Conservation (phyloP, 768 basidiomycete species). For the Paxillus involutus region DNA sequence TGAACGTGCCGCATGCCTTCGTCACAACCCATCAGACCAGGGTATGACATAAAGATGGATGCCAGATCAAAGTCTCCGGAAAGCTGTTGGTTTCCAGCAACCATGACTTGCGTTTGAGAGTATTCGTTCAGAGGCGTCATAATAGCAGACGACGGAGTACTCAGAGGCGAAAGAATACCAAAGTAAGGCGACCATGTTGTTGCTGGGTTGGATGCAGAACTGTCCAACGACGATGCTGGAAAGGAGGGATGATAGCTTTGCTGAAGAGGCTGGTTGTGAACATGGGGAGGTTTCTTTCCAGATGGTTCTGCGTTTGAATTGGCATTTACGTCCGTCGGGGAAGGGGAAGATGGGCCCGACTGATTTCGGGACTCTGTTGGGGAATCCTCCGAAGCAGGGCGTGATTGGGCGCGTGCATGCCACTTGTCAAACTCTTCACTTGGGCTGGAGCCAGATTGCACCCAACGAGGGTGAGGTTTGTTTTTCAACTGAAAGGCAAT, state of each 20-base stretch:
- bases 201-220: slow-evolving; percentile 17
- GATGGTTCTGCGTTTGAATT: slow-evolving; percentile 5
- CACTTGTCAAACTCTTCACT: slow-evolving; percentile 28
- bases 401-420: slow-evolving; percentile 20
- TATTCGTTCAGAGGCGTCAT: slow-evolving; percentile 49
- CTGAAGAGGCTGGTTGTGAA: slow-evolving; percentile 8
- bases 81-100: slow-evolving; percentile 23
- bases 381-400: slow-evolving; percentile 14
- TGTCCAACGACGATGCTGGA: slow-evolving; percentile 32
- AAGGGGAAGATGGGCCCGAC: slow-evolving; percentile 1
- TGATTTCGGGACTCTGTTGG: slow-evolving; percentile 2
- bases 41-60: slow-evolving; percentile 40
- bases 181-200: slow-evolving; percentile 17
- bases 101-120: slow-evolving; percentile 30
- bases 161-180: slow-evolving; percentile 22
- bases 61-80: slow-evolving; percentile 42
- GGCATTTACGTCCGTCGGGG: not conserved
- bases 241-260: slow-evolving; percentile 29
- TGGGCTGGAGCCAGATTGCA: slow-evolving; percentile 25
- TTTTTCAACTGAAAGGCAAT: slow-evolving; percentile 55
- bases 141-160: slow-evolving; percentile 33
- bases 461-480: slow-evolving; percentile 70
- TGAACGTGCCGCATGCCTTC: slow-evolving; percentile 8
- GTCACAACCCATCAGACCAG: slow-evolving; percentile 18
- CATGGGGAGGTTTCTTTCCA: not conserved